Evolutionary conservation across 306 rosid species (phyloP).

Genomic region (Erythrophleum fordii): DNA sequence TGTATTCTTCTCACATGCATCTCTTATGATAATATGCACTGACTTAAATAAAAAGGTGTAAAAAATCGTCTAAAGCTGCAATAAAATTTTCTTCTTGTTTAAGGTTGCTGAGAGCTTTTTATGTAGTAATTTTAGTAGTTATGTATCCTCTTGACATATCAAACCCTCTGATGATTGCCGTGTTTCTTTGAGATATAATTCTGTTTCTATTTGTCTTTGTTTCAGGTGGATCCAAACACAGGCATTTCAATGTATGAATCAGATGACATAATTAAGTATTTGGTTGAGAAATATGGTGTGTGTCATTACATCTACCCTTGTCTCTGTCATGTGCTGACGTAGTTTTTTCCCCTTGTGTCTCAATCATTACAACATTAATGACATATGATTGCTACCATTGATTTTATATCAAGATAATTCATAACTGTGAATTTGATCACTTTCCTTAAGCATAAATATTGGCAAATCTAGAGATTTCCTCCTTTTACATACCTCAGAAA

Average conservation of each 20-base stretch:
- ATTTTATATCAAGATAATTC: slow-evolving; percentile 1
- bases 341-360: slow-evolving; percentile 12
- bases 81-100: not conserved
- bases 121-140: not conserved
- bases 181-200: slow-evolving; percentile 30
- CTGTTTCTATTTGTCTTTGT: slow-evolving; percentile 34
- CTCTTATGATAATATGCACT: not conserved
- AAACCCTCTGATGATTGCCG: slow-evolving; percentile 16
- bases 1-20: not conserved
- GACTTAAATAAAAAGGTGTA: slow-evolving; percentile 1
- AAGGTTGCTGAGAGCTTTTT: slow-evolving; percentile 20
- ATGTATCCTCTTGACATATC: slow-evolving; percentile 28
- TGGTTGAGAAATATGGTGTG: slow-evolving; percentile 83
- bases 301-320: slow-evolving; percentile 29
- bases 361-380: slow-evolving; percentile 2
- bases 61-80: slow-evolving; percentile 16
- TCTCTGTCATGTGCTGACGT: slow-evolving; percentile 2
- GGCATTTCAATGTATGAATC: slow-evolving; percentile 96
- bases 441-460: slow-evolving; percentile 16
- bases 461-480: not conserved
- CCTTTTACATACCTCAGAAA: not conserved
- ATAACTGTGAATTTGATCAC: slow-evolving; percentile 12
- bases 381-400: not conserved
- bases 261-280: slow-evolving; percentile 88
- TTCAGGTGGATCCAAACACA: slow-evolving; percentile 94